Conservation (phyloP, 306 rosid species). For the Quercus agrifolia region DNA sequence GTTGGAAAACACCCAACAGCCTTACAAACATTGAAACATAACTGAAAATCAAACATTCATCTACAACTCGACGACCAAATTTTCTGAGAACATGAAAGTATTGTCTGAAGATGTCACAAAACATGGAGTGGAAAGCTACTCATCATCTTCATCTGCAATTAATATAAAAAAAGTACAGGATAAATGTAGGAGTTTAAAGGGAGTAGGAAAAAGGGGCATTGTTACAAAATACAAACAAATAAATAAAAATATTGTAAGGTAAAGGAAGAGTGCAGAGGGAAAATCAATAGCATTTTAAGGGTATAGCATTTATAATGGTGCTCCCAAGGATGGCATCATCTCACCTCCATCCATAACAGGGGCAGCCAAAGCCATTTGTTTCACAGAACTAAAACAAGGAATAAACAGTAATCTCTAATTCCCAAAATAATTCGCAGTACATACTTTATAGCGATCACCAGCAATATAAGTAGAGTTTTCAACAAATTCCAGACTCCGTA, state of each 20-base stretch:
- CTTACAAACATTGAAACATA: constrained; percentile 32
- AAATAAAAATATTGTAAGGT: neutral
- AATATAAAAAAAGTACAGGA: constrained; percentile 5
- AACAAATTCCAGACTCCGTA: neutral
- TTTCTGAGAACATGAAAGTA: constrained; percentile 3
- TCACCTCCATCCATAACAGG: neutral
- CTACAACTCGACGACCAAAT: constrained; percentile 7
- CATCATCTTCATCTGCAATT: constrained; percentile 64
- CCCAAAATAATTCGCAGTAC: neutral
- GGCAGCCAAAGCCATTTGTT: neutral
- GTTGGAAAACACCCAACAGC: constrained; percentile 20
- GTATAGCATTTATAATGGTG: neutral
- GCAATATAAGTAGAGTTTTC: neutral
- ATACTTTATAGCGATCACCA: neutral
- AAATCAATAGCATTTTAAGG: neutral
- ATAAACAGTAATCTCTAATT: neutral
- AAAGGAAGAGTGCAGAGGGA: neutral
- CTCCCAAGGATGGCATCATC: neutral
- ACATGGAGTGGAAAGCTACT: constrained; percentile 26
- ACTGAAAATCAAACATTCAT: neutral
- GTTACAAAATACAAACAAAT: neutral
- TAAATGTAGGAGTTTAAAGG: neutral
- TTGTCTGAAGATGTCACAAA: constrained; percentile 19
- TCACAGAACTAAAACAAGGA: neutral
- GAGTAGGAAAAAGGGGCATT: neutral